Evolutionary conservation across 2,329 filamentous ascomycete species (phyloP).

Genomic region (Pseudogymnoascus sp.): DNA sequence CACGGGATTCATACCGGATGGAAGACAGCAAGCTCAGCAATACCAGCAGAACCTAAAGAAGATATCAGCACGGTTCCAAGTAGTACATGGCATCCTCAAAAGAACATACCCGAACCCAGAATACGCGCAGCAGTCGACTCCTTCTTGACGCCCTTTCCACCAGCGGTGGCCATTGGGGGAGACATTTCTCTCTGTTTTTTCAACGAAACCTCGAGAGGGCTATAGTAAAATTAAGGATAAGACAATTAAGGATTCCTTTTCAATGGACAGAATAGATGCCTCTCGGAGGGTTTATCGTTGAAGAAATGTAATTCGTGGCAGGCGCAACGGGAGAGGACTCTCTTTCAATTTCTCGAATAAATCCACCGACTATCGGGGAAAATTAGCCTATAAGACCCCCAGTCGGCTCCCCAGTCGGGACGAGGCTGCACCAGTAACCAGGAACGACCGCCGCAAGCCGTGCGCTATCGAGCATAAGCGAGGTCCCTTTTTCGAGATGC

Average conservation of each 20-base stretch:
- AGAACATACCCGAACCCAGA: conserved; percentile 71
- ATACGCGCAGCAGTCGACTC: conserved; percentile 86
- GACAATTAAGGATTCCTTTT: conserved; percentile 7
- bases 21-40: conserved; percentile 88
- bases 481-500: background rate
- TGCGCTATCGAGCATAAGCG: background rate
- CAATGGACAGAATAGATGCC: background rate
- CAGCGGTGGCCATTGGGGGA: conserved; percentile 18
- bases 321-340: background rate
- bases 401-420: background rate
- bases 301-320: background rate
- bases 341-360: conserved; percentile 7
- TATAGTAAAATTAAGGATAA: conserved; percentile 1
- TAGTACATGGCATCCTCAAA: conserved; percentile 9
- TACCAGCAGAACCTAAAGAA: conserved; percentile 74
- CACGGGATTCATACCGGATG: conserved; percentile 56
- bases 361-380: conserved; percentile 5
- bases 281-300: background rate
- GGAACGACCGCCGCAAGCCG: background rate
- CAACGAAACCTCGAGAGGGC: background rate
- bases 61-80: conserved; percentile 13
- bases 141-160: conserved; percentile 60
- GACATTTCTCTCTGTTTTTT: conserved; percentile 8
- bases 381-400: background rate
- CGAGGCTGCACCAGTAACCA: conserved; percentile 5